Base-by-base conservation (phyloP, 1,139 yeast species). In the Lizanozyma gosingica region DNA sequence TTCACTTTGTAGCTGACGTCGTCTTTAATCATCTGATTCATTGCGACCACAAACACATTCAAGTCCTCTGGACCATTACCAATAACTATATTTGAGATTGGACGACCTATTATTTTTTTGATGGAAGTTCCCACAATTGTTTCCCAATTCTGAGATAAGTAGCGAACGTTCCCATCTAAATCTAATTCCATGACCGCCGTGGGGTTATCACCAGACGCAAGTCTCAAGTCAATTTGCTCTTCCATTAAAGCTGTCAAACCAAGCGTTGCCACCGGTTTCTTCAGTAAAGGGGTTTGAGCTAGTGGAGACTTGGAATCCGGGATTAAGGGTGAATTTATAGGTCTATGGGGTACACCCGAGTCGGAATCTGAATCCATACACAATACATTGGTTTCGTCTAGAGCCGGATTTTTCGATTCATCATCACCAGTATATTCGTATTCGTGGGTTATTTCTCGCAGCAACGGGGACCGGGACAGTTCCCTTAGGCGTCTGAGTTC, bases 141-240 rank as follows among this genome's bases (percentile, higher is more conserved):
- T 49, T 80, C 83, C 97, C 97, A 90, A 47, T 82, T 77, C 45
- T 73, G 73, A 46, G 92, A 77, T 32, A 88, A 58, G 56, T 84
- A 85, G 40, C 76, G 74, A n/a, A 92, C 79, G 35, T 72, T 76
- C 15, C 96, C 88, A 51, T 81, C 82, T 53, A 87, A 63, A 52
- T 83, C 92, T 43, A 92, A 63, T 58, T 92, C 98, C 65, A 92
- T 63, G 1, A 92, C 82, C n/a, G 82, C 77, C n/a, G 88, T 81
- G 3, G 87, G 87, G 49, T 81, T 83, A 46, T 76, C 73, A 11
- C 80, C 73, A 15, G 84, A 77, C 1, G 90, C 90, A 22, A 67
- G 49, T 15, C 69, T 56, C 32, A 73, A 55, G 45, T 73, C 78
- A n/a, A 68, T 56, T 47, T 67, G 71, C 39, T 67, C 76, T 40